Evolutionary conservation across 495 filamentous ascomycete species (phyloP), one percentile per base, ranked within the genome.

Genomic region (Bacidia gigantensis): DNA sequence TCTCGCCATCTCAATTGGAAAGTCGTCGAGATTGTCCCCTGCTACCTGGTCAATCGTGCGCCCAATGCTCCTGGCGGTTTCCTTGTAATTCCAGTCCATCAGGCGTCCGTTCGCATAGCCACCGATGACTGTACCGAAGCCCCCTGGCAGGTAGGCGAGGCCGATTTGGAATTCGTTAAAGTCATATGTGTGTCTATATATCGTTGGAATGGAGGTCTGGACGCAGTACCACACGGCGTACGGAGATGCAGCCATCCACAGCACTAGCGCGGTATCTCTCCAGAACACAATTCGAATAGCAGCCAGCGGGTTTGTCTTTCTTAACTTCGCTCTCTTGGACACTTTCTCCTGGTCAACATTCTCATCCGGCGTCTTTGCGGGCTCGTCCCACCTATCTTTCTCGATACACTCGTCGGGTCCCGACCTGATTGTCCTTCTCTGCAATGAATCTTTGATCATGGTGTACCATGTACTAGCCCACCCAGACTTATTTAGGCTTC

Each of bases 41-140:
- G 29, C 5, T 35, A 35, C 29, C 5, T 35, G 29, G 14, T 35
- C 14, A 14, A 35, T 14, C 7, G 29, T 35, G 14, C 29, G 29
- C 29, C 29, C 14, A 35, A 35, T 14, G 14, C 5, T 7, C 14
- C 14, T 14, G 14, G 29, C 29, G 29, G 29, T 14, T 35, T 35
- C 14, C 29, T 35, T 35, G 59, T 72, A 78, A 50, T 75, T 74
- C 20, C 56, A 55, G 50, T 76, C 74, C 55, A 76, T 54, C 61
- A 94, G 84, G 64, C 90, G 87, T 54, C 90, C 90, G 62, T 89
- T 87, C 55, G 86, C 80, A 55, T 94, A 82, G 38, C 87, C 86
- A 54, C 88, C 92, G 47, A 94, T 80, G 46, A 85, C 87, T 48
- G 90, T 67, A 18, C 73, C 72, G 0, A 67, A 51, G 0, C 69